Evolutionary conservation across 768 basidiomycete genomes (phyloP).

Genomic region (Guyanaporus albipodus): DNA sequence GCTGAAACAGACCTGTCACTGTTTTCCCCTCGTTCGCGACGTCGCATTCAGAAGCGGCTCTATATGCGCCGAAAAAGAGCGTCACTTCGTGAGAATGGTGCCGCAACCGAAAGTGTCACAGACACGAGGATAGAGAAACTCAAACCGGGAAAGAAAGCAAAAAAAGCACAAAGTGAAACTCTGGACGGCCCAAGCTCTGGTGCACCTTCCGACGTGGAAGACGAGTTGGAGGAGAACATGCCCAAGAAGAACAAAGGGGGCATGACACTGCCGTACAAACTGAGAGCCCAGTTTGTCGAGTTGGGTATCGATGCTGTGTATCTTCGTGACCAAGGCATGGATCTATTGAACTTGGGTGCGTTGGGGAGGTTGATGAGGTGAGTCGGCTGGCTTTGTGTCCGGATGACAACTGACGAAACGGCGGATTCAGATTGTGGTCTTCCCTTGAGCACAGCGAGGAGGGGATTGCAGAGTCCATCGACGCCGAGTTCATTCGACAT

Average conservation of each 20-base stretch:
- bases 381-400: no score
- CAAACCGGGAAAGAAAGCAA: conserved; percentile 36
- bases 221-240: conserved; percentile 5
- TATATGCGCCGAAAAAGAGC: conserved; percentile 75
- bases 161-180: conserved; percentile 1
- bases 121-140: conserved; percentile 23
- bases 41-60: conserved; percentile 57
- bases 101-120: background rate
- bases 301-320: conserved; percentile 43
- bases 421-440: conserved; percentile 28
- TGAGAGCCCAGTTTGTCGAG: conserved; percentile 39
- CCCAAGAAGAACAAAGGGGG: conserved; percentile 31
- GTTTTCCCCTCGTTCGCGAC: conserved; percentile 47
- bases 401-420: no score
- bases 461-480: conserved; percentile 37
- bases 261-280: conserved; percentile 42
- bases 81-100: conserved; percentile 35
- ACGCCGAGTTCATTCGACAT: conserved; percentile 44
- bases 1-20: conserved; percentile 16
- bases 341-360: conserved; percentile 35
- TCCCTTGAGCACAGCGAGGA: conserved; percentile 21
- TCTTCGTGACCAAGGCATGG: conserved; percentile 42
- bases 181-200: conserved; percentile 6
- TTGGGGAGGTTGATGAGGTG: conserved; percentile 41
- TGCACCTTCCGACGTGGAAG: conserved; percentile 8